phyloP scores from a whole-genome alignment of 495 filamentous ascomycete species.

The Neurospora sp. region DNA sequence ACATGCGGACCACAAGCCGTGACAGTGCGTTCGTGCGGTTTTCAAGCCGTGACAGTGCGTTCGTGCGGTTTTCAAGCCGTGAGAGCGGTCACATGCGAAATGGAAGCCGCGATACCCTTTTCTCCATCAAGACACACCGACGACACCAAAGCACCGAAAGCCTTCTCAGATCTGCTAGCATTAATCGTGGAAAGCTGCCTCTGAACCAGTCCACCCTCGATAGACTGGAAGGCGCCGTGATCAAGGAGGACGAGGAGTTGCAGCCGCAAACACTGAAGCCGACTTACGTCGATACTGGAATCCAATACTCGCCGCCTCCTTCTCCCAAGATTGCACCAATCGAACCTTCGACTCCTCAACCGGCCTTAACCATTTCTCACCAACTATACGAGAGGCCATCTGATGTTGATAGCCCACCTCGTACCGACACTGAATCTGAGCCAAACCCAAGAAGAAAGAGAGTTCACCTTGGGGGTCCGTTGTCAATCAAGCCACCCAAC shows the following conservation, averaged over 20 bases:
- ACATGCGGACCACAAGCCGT: slow-evolving; percentile 27
- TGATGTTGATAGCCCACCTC: slow-evolving; percentile 31
- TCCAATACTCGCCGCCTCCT: slow-evolving; percentile 73
- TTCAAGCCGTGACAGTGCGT: slow-evolving; percentile 8
- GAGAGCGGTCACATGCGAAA: slow-evolving; percentile 20
- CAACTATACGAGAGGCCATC: slow-evolving; percentile 24
- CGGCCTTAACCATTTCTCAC: slow-evolving; percentile 4
- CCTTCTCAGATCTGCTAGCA: slow-evolving; percentile 38
- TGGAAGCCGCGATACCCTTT: slow-evolving; percentile 34
- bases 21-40: slow-evolving; percentile 10
- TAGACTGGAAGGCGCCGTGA: slow-evolving; percentile 37
- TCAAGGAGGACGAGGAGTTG: slow-evolving; percentile 39
- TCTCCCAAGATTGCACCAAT: slow-evolving; percentile 48
- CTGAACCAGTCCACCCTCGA: slow-evolving; percentile 40
- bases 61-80: neutral
- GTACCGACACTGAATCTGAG: slow-evolving; percentile 49
- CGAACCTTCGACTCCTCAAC: slow-evolving; percentile 34
- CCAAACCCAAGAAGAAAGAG: slow-evolving; percentile 64
- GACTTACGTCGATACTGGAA: slow-evolving; percentile 59
- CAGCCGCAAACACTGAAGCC: slow-evolving; percentile 10
- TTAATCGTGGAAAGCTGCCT: slow-evolving; percentile 34
- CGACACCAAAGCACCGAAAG: slow-evolving; percentile 43
- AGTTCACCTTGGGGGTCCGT: slow-evolving; percentile 34
- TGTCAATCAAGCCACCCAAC: slow-evolving; percentile 26
- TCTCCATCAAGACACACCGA: slow-evolving; percentile 29